Conservation (phyloP, 768 basidiomycete genomes). For the Lepiota venenata region DNA sequence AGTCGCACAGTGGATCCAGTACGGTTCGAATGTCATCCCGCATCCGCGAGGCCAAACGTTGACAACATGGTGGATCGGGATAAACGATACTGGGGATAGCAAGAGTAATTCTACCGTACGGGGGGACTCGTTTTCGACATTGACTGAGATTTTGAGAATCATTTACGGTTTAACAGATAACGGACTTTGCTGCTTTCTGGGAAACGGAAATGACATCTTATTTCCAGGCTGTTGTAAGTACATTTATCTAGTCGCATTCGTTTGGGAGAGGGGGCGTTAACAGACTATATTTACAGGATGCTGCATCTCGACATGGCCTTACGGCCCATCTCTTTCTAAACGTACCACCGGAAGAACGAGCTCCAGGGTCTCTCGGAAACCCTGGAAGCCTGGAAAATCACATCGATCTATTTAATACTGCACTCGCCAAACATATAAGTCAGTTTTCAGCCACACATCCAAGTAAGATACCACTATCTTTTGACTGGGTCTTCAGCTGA, state of each 20-base stretch:
- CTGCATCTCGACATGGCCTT: conserved; percentile 40
- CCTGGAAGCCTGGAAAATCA: conserved; percentile 34
- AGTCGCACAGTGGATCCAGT: conserved; percentile 45
- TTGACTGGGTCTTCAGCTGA: background rate
- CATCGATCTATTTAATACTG: conserved; percentile 38
- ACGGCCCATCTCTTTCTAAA: conserved; percentile 50
- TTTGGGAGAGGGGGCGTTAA: no score
- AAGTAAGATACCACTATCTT: conserved; percentile 17
- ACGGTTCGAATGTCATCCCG: conserved; percentile 41
- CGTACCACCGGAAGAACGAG: conserved; percentile 51
- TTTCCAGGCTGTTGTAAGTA: conserved; percentile 46
- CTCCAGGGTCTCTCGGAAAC: conserved; percentile 34
- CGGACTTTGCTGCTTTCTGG: conserved; percentile 48
- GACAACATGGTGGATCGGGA: conserved; percentile 57
- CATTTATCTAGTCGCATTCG: background rate
- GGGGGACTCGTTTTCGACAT: background rate
- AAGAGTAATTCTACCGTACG: conserved; percentile 33
- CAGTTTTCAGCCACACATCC: conserved; percentile 35
- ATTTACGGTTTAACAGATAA: conserved; percentile 29
- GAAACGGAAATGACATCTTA: conserved; percentile 44
- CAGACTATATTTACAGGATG: conserved; percentile 8
- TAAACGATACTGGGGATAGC: conserved; percentile 55
- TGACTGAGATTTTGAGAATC: background rate
- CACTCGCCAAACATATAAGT: conserved; percentile 31
- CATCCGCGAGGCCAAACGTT: conserved; percentile 40